Evolutionary conservation across 257 asterid genomes (phyloP), one percentile per base, ranked within the genome.

Genomic region (Jaltomata sinuosa): DNA sequence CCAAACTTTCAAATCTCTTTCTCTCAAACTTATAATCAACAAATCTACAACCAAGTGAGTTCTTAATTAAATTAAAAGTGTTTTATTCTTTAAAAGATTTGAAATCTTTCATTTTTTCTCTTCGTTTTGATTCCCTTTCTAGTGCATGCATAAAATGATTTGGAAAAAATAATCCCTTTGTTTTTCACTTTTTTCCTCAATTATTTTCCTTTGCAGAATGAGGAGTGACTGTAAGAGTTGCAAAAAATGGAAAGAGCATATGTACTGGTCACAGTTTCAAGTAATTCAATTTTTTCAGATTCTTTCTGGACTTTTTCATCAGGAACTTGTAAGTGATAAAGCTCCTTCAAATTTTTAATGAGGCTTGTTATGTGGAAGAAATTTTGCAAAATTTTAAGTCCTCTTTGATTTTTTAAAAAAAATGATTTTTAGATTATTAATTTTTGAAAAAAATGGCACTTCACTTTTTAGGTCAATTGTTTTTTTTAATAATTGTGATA

Each of bases 211-310:
- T 67, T 9, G 34, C 11, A 57, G 9, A 47, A 88, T 89, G 91
- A 83, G 67, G 45, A 87, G 83, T 38, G 87, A 86, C 8, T 84
- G 88, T 85, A 31, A 82, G 78, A 83, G 78, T 29, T 86, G 87
- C 80, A 83, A 54, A n/a, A 86, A 83, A 8, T 52, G 88, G 87
- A 89, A 89, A 86, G 92, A 91, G 87, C 64, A 80, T 2, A 65
- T 89, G 8, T 89, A 91, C 78, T 89, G 93, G 92, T 82, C 90
- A 62, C 86, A 78, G 34, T 89, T 89, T 45, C 85, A 85, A 79
- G 71, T 88, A 3, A 78, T 87, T 87, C 91, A 87, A 21, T 89
- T 90, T 86, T 85, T 81, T 42, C 92, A 87, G 50, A 79, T 85
- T 57, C 88, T 90, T 8, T 49, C 89, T 7, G n/a, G 8, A 6